Evolutionary conservation across 2,329 filamentous ascomycete genomes (phyloP).

Genomic region (Paracoccidioides lutzii): DNA sequence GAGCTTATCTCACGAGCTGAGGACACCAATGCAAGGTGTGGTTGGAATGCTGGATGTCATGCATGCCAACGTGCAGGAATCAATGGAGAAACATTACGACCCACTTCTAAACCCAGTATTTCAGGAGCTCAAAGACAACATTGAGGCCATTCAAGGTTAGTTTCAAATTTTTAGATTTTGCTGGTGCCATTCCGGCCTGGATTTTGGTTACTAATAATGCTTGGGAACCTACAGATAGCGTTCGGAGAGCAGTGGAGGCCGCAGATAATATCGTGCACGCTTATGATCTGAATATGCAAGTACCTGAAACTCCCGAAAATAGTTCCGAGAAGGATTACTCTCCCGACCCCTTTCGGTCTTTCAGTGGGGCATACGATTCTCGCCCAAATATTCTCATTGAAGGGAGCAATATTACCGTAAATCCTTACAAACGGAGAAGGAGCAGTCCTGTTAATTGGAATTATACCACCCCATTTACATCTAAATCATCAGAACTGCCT

Average conservation of each 20-base stretch:
- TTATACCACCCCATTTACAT: conserved; percentile 23
- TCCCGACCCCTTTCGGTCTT: conserved; percentile 15
- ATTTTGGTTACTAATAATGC: background rate
- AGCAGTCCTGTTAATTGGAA: conserved; percentile 28
- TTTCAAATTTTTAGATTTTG: background rate
- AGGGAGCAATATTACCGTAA: conserved; percentile 31
- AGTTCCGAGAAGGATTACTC: conserved; percentile 26
- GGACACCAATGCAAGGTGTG: conserved; percentile 64
- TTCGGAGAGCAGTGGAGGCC: conserved; percentile 57
- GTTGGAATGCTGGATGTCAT: conserved; percentile 67
- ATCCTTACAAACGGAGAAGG: conserved; percentile 34
- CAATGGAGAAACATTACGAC: conserved; percentile 42
- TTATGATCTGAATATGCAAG: conserved; percentile 62
- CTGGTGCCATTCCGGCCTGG: background rate
- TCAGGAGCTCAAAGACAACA: conserved; percentile 51
- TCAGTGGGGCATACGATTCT: conserved; percentile 18
- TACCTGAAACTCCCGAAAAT: conserved; percentile 49
- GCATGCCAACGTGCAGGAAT: conserved; percentile 58
- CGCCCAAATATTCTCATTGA: conserved; percentile 31
- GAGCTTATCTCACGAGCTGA: conserved; percentile 57
- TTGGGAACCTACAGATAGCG: conserved; percentile 42
- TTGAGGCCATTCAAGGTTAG: conserved; percentile 56
- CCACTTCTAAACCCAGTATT: conserved; percentile 43
- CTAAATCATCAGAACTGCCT: conserved; percentile 21
- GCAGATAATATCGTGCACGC: conserved; percentile 65